phyloP scores from a whole-genome alignment of 371 early-diverging fungal genomes.

The Chytridium lagenaria region DNA sequence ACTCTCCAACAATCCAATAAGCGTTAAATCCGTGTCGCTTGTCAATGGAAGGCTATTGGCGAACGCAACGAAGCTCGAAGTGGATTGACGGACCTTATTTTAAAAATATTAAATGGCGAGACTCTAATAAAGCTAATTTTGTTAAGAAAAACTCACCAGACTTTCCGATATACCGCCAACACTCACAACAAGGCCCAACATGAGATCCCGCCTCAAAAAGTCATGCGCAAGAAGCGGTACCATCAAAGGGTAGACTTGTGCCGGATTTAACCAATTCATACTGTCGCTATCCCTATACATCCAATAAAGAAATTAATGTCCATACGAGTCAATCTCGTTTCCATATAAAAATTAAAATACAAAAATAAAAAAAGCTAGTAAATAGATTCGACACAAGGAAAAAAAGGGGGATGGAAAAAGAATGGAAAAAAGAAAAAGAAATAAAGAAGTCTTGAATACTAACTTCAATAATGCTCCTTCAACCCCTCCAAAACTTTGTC shows the following conservation, averaged over 20 bases:
- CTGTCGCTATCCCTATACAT: not conserved
- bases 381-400: no score
- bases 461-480: no score
- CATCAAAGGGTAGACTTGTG: conserved; percentile 70
- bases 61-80: conserved; percentile 68
- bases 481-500: no score
- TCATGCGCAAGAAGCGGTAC: conserved; percentile 60
- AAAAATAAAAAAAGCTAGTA: no score
- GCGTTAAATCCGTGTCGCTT: conserved; percentile 21
- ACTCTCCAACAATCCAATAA: conserved; percentile 39
- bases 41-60: conserved; percentile 53
- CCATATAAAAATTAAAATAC: no score
- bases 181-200: conserved; percentile 74
- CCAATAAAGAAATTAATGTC: no score
- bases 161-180: conserved; percentile 84
- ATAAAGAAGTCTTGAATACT: no score
- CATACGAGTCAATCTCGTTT: no score
- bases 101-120: no score
- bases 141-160: conserved; percentile 64
- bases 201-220: conserved; percentile 64
- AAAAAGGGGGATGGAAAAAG: no score
- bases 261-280: conserved; percentile 70
- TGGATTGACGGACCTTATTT: conserved; percentile 77
- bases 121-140: no score
- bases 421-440: no score